These are phyloP conservation scores for Asterionellopsis glacialis DNA, from an alignment of 108 stramenopile genomes.

Conservation along the genomic window DNA sequence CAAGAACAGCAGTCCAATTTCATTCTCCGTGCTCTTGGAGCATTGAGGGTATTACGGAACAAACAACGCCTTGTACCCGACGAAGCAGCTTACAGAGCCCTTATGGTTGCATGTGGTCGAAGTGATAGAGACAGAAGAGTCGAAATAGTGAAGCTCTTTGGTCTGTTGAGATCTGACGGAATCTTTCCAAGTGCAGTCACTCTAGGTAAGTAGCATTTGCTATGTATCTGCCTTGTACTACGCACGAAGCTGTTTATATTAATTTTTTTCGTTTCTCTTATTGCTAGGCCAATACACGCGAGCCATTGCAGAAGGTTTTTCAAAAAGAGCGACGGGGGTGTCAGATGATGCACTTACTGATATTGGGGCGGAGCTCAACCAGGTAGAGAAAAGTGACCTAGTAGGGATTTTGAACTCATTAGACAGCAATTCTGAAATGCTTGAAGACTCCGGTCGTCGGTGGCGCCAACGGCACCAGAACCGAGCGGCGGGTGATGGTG, in stretches of 20 bases:
- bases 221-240: too few species aligned
- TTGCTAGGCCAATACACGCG: slow-evolving; percentile 69
- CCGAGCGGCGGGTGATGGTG: background rate
- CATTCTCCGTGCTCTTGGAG: slow-evolving; percentile 77
- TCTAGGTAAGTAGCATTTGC: slow-evolving; percentile 9
- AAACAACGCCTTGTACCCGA: slow-evolving; percentile 76
- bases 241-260: too few species aligned
- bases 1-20: slow-evolving; percentile 62
- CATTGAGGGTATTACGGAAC: slow-evolving; percentile 59
- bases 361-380: background rate
- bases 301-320: slow-evolving; percentile 85
- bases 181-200: slow-evolving; percentile 85
- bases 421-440: slow-evolving; percentile 42
- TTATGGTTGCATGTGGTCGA: slow-evolving; percentile 83
- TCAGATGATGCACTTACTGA: slow-evolving; percentile 19
- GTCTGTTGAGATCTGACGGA: slow-evolving; percentile 70
- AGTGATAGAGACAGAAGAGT: slow-evolving; percentile 60
- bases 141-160: slow-evolving; percentile 77
- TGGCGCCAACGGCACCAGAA: slow-evolving; percentile 43
- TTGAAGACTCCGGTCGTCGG: slow-evolving; percentile 65
- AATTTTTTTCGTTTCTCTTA: too few species aligned
- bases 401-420: slow-evolving; percentile 35
- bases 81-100: slow-evolving; percentile 78
- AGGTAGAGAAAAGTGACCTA: background rate
- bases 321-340: slow-evolving; percentile 36